Conservation (phyloP, 805 yeast genomes). For the Pichia nanzhaoensis region DNA sequence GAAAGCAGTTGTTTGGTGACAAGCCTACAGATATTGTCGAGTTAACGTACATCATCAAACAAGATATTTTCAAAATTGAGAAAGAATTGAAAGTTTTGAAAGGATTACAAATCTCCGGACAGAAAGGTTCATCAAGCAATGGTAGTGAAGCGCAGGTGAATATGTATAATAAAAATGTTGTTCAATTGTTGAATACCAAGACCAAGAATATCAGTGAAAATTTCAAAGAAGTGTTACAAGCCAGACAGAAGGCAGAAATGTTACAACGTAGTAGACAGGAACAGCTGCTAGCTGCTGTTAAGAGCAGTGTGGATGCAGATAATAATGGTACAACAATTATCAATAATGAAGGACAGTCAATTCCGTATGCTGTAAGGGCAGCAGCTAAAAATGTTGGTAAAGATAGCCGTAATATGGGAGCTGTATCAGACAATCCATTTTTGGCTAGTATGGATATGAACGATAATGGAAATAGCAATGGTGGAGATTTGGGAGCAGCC, state of each 20-base stretch:
- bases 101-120: conserved; percentile 9
- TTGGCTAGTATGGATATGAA: conserved; percentile 20
- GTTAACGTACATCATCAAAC: conserved; percentile 78
- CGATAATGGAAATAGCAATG: not conserved
- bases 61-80: conserved; percentile 79
- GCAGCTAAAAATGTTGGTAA: conserved; percentile 1
- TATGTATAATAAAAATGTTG: conserved; percentile 78
- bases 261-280: conserved; percentile 77
- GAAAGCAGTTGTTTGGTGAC: conserved; percentile 89
- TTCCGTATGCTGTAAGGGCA: conserved; percentile 27
- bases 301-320: conserved; percentile 14
- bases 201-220: conserved; percentile 90
- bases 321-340: conserved; percentile 4
- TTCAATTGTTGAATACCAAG: conserved; percentile 78
- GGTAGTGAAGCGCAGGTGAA: conserved; percentile 52
- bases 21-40: conserved; percentile 91
- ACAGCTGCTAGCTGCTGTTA: conserved; percentile 59
- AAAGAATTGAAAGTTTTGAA: conserved; percentile 60
- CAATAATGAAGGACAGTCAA: not conserved
- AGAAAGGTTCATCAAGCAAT: not conserved
- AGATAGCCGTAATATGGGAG: not conserved
- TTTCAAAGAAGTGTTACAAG: conserved; percentile 82
- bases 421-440: conserved; percentile 33
- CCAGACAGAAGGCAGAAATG: conserved; percentile 77
- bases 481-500: conserved; percentile 2